Evolutionary conservation across 345 rosid genomes (phyloP).

Genomic region (Cardamine chenopodiifolia): DNA sequence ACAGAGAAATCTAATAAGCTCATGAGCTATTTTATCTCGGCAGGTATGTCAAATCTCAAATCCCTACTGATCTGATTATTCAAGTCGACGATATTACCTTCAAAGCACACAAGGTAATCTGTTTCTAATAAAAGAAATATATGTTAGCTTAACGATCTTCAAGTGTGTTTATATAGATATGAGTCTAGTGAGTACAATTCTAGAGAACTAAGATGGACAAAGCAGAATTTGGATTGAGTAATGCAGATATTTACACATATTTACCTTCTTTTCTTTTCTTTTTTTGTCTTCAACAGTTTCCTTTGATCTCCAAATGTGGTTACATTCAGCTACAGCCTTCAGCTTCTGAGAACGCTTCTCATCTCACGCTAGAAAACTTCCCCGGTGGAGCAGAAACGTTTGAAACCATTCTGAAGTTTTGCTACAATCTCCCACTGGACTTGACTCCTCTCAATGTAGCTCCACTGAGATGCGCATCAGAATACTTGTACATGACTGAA

Average conservation of each 20-base stretch:
- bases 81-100: conserved; percentile 68
- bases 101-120: conserved; percentile 71
- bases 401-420: conserved; percentile 65
- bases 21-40: conserved; percentile 28
- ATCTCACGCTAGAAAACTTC: conserved; percentile 70
- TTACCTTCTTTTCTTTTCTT: conserved; percentile 6
- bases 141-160: not conserved
- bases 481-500: conserved; percentile 83
- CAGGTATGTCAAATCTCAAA: conserved; percentile 67
- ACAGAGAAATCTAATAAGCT: not conserved
- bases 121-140: not conserved
- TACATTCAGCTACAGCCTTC: conserved; percentile 72
- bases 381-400: conserved; percentile 82
- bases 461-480: conserved; percentile 77
- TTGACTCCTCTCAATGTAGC: conserved; percentile 64
- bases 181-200: not conserved
- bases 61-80: conserved; percentile 67
- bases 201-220: not conserved
- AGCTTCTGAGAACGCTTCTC: conserved; percentile 52
- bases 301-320: conserved; percentile 82
- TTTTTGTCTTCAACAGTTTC: conserved; percentile 58
- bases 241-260: too few relatives aligned
- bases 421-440: conserved; percentile 67
- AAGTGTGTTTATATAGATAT: not conserved
- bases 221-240: not conserved